These are phyloP conservation scores for Dichotomocladium elegans DNA, from an alignment of 371 early-diverging fungal genomes.

Conservation along the genomic window DNA sequence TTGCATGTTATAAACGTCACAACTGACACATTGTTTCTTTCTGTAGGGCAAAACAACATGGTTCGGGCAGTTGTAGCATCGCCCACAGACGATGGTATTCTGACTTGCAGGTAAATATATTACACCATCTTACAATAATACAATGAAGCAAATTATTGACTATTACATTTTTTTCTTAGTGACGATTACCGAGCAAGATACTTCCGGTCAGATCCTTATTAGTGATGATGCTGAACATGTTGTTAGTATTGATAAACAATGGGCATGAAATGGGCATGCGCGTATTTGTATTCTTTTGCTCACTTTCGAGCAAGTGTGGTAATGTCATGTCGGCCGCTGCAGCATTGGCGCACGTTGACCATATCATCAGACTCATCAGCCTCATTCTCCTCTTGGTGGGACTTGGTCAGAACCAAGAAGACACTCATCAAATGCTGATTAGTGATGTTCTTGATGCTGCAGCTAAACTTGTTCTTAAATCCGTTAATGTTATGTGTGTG, in stretches of 20 bases:
- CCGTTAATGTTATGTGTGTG: no score
- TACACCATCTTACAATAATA: no score
- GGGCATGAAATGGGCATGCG: no score
- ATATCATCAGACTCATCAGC: constrained; percentile 18
- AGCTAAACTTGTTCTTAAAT: no score
- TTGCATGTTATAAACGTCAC: no score
- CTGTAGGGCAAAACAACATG: constrained; percentile 37
- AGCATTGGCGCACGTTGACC: constrained; percentile 46
- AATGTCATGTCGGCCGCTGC: constrained; percentile 52
- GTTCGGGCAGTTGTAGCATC: constrained; percentile 45
- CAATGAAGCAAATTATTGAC: no score
- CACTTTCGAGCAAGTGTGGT: constrained; percentile 24
- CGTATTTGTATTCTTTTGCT: no score
- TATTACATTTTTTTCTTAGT: constrained; percentile 12
- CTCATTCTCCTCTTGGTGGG: no score
- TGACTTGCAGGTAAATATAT: constrained; percentile 43
- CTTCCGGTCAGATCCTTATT: constrained; percentile 9
- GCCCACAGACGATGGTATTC: constrained; percentile 41
- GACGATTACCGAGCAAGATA: constrained; percentile 52
- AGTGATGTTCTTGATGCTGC: no score
- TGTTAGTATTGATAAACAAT: no score
- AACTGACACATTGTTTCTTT: neutral
- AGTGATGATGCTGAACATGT: neutral
- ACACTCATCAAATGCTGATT: no score
- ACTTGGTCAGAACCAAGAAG: no score